These are phyloP conservation scores for Gleditsia sinensis DNA, from an alignment of 306 rosid genomes.

Conservation along the genomic window DNA sequence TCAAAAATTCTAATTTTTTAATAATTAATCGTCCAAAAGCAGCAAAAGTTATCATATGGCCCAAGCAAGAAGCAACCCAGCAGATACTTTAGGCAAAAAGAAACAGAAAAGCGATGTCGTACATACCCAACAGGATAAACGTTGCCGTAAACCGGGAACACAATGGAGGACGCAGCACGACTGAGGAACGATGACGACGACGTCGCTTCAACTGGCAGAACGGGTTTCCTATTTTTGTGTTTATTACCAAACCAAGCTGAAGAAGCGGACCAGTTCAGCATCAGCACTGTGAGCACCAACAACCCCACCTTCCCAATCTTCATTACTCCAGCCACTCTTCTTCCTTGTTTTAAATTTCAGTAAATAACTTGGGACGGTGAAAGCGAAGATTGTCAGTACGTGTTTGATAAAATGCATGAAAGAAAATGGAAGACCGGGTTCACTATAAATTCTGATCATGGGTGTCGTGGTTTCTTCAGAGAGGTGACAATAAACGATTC, in stretches of 20 bases:
- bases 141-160: conserved; percentile 77
- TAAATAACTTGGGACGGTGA: too few species aligned
- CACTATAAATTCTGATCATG: conserved; percentile 2
- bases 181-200: conserved; percentile 39
- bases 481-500: conserved; percentile 31
- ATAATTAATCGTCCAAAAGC: background rate
- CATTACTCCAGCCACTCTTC: background rate
- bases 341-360: background rate
- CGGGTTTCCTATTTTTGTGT: conserved; percentile 46
- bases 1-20: background rate
- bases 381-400: background rate
- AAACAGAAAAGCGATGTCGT: background rate
- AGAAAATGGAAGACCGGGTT: conserved; percentile 1
- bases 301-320: conserved; percentile 30
- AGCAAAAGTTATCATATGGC: background rate
- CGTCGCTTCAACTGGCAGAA: conserved; percentile 37
- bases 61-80: conserved; percentile 27
- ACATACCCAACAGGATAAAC: conserved; percentile 88
- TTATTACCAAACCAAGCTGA: conserved; percentile 65
- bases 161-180: conserved; percentile 60
- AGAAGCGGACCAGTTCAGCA: conserved; percentile 42
- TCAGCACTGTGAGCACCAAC: conserved; percentile 30
- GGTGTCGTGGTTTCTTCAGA: background rate
- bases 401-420: conserved; percentile 47
- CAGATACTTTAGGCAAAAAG: background rate